Conservation (phyloP, 2,329 filamentous ascomycete genomes). For the Cladophialophora yegresii region DNA sequence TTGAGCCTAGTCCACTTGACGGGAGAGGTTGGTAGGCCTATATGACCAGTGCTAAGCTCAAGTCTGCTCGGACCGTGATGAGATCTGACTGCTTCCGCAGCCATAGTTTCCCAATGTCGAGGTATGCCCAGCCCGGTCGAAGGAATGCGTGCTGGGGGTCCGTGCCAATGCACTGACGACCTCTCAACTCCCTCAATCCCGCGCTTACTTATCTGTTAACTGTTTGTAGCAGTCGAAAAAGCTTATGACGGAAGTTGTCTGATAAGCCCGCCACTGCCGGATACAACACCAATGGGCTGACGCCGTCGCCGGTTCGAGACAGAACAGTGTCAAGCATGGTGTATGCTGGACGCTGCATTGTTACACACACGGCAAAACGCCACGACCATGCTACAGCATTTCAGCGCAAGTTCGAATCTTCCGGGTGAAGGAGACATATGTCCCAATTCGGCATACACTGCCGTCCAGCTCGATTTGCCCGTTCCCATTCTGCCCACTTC, state of each 20-base stretch:
- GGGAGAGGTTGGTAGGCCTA: background rate
- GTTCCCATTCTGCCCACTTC: slow-evolving; percentile 34
- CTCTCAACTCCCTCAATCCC: background rate
- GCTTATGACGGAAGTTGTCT: background rate
- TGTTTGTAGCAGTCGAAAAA: background rate
- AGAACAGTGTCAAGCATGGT: background rate
- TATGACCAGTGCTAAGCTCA: background rate
- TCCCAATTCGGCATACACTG: slow-evolving; percentile 38
- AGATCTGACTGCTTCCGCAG: background rate
- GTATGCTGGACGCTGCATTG: background rate
- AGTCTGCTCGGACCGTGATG: background rate
- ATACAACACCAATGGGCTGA: background rate
- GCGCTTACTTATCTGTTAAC: background rate
- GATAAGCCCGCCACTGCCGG: background rate
- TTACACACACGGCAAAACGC: slow-evolving; percentile 13
- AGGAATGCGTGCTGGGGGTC: background rate
- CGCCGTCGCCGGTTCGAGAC: background rate
- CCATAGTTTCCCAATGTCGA: background rate
- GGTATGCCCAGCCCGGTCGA: background rate
- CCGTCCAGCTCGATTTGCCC: slow-evolving; percentile 17
- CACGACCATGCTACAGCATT: background rate
- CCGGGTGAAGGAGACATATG: slow-evolving; percentile 35
- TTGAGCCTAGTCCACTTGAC: background rate
- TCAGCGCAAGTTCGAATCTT: slow-evolving; percentile 35
- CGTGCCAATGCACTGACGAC: background rate